phyloP scores from a whole-genome alignment of 2,329 filamentous ascomycete species.

The Plenodomus tracheiphilus region DNA sequence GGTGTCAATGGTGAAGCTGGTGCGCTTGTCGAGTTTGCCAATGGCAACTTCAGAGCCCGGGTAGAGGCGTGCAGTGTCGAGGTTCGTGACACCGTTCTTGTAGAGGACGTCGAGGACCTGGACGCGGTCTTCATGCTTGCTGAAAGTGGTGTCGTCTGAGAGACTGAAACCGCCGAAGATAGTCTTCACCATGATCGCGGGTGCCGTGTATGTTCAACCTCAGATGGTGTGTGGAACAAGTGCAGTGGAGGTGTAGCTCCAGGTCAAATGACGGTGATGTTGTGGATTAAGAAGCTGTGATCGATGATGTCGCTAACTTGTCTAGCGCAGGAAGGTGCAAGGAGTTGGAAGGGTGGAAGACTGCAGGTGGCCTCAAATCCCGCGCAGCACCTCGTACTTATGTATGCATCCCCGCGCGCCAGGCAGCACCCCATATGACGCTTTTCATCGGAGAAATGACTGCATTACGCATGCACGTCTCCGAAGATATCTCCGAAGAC shows the following conservation, averaged over 20 bases:
- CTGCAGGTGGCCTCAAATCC: not conserved
- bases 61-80: conserved; percentile 51
- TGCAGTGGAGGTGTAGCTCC: too few relatives aligned
- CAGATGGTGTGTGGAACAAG: too few relatives aligned
- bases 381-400: not conserved
- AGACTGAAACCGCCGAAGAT: conserved; percentile 43
- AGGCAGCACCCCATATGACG: not conserved
- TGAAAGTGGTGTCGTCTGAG: conserved; percentile 17
- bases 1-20: conserved; percentile 52
- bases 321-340: too few relatives aligned
- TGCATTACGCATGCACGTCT: not conserved
- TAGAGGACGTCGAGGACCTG: conserved; percentile 37
- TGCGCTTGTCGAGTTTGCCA: conserved; percentile 45
- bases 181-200: conserved; percentile 34
- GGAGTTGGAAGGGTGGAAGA: not conserved
- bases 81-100: conserved; percentile 36
- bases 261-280: too few relatives aligned
- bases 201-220: too few relatives aligned
- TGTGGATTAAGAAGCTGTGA: too few relatives aligned
- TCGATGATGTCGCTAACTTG: too few relatives aligned
- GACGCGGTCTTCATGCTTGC: conserved; percentile 10
- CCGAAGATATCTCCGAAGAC: too few relatives aligned
- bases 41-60: conserved; percentile 48
- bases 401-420: not conserved
- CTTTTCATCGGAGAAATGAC: not conserved